Evolutionary conservation across 345 rosid species (phyloP), one percentile per base, ranked within the genome.

Genomic region (Cardiospermum halicacabum): DNA sequence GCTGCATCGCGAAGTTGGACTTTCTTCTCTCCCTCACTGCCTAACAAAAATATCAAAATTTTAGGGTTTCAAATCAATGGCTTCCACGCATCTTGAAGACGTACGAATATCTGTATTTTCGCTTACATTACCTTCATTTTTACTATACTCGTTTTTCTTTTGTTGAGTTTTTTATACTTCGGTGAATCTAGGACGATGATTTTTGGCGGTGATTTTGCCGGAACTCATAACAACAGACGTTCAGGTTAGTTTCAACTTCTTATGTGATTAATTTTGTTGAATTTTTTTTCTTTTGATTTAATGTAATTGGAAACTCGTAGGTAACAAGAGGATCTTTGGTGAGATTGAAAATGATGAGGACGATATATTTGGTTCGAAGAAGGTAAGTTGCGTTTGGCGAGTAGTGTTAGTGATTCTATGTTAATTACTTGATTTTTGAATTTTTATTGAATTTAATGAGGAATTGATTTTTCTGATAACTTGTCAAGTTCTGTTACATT

Each of bases 271-370:
- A n/a, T n/a, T n/a, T n/a, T n/a, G 12, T 43, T 31, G 12, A 13
- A 25, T 53, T 56, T 22, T 6, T 72, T 53, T 36, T 42, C 5
- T 7, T 39, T 32, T 9, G 8, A 47, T 53, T 3, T 58, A 56
- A n/a, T 50, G 12, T 11, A 22, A 60, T 16, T 64, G 18, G 12
- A 16, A 22, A 27, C 40, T 27, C 53, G 49, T 55, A 87, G 96
- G 89, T 63, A 74, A 19, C 65, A 91, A 87, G 84, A 85, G 96
- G 81, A 79, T 82, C 68, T 94, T 85, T 62, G 91, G 80, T 56
- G 99, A 91, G 53, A 73, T 88, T 26, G 99, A 89, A 64, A 95
- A 91, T 60, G 99, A 94, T 3, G 99, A 91, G 63, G 99, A 91
- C 58, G 97, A 88, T 53, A 75, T 91, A 30, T 89, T 91, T 72